Evolutionary conservation across 441 rosid genomes (phyloP), one percentile per base, ranked within the genome.

Genomic region (Pelargonium australe): DNA sequence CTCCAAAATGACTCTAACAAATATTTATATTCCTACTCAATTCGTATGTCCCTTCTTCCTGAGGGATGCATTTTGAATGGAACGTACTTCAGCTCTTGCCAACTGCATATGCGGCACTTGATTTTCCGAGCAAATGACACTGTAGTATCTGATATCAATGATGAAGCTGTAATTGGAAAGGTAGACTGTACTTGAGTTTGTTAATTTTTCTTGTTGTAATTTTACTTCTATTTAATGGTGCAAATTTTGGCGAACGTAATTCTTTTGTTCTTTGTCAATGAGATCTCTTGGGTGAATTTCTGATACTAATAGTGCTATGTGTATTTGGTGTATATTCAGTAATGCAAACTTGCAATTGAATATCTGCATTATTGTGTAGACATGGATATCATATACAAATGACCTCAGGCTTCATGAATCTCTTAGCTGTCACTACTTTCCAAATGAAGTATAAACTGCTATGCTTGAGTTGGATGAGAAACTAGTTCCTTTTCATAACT

Each of bases 11-110:
- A 69, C 4, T 31, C 77, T 37, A 79, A 75, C 1, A 72, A 68
- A 44, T 85, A 78, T 64, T 64, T 63, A 65, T 89, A 81, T 75
- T 79, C 93, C 65, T 91, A 86, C 82, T 86, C 90, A 70, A 83
- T 91, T 65, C 91, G 91, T 55, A 79, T 91, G 87, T 86, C 93
- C 69, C 91, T 91, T n/a, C 23, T 76, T 11, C 87, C 89, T 0
- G 89, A 84, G 72, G 86, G 96, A 68, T 90, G 89, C 75, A 47
- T 73, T 67, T 37, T 83, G 60, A 83, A 80, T 73, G 87, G 87
- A 53, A 74, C 63, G 77, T 62, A 65, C 71, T 87, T 83, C 64
- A 67, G 72, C 80, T 85, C 87, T 66, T 91, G 95, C 77, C 95
- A 91, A 68, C 75, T 91, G 72, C 79, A 76, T 34, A 40, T 76